phyloP scores from a whole-genome alignment of 768 basidiomycete genomes.

The Termitomyces sp. region DNA sequence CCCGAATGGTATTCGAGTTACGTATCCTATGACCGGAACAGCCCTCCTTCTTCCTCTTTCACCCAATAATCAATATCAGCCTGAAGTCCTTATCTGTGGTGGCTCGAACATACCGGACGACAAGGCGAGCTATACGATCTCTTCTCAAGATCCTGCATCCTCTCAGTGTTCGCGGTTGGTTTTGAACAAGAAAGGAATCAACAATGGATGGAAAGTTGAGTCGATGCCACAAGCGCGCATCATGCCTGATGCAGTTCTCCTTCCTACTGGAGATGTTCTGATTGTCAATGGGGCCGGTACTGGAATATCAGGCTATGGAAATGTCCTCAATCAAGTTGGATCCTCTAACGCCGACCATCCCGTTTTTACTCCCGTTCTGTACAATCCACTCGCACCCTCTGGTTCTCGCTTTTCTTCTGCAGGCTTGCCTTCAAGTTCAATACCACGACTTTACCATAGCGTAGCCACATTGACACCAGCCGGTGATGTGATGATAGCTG shows the following conservation, averaged over 20 bases:
- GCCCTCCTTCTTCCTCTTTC: conserved; percentile 71
- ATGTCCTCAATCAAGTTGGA: conserved; percentile 66
- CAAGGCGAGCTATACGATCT: conserved; percentile 56
- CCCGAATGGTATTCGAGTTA: conserved; percentile 77
- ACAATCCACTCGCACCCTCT: conserved; percentile 49
- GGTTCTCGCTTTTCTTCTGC: conserved; percentile 57
- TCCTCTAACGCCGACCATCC: conserved; percentile 78
- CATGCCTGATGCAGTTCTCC: conserved; percentile 80
- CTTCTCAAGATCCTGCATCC: conserved; percentile 71
- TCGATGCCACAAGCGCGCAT: conserved; percentile 69
- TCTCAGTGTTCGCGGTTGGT: conserved; percentile 69
- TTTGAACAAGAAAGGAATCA: conserved; percentile 62
- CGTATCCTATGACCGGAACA: conserved; percentile 80
- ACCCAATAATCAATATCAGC: conserved; percentile 55
- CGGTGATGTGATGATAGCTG: conserved; percentile 74
- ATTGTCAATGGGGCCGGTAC: conserved; percentile 74
- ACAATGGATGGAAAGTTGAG: conserved; percentile 70
- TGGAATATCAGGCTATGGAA: conserved; percentile 78
- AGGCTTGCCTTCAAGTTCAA: conserved; percentile 61
- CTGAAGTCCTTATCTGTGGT: conserved; percentile 75
- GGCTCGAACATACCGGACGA: conserved; percentile 66
- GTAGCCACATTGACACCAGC: conserved; percentile 73
- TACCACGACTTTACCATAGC: conserved; percentile 82
- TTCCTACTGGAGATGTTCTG: conserved; percentile 72
- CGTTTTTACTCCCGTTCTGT: conserved; percentile 65